Evolutionary conservation across 2,329 filamentous ascomycete genomes (phyloP).

Genomic region (Colletotrichum sp.): DNA sequence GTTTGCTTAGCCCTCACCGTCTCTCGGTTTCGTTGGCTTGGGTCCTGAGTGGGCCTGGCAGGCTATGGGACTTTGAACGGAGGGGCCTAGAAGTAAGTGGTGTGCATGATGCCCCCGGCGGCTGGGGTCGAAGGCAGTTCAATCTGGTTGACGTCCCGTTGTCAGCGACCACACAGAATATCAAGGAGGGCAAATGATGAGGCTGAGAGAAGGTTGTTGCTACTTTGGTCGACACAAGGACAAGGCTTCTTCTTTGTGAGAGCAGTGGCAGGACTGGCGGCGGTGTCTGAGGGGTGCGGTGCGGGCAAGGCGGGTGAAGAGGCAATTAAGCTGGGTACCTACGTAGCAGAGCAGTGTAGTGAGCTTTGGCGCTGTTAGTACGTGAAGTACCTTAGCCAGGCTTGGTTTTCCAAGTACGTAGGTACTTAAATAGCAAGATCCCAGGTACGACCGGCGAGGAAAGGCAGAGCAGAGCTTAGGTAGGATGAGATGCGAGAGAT

Average conservation of each 20-base stretch:
- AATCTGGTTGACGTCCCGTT: not conserved
- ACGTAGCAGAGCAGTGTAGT: not conserved
- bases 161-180: not conserved
- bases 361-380: not conserved
- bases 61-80: conserved; percentile 3
- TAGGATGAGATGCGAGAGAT: not conserved
- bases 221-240: not conserved
- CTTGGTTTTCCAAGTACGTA: not conserved
- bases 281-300: not conserved
- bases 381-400: not conserved
- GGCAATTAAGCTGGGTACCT: not conserved
- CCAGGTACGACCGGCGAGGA: not conserved
- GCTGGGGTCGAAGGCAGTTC: not conserved
- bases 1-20: not conserved
- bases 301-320: not conserved
- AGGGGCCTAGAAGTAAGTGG: conserved; percentile 1
- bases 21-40: not conserved
- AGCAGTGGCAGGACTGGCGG: not conserved
- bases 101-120: conserved; percentile 7
- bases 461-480: not conserved
- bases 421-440: not conserved
- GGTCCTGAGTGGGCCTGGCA: not conserved
- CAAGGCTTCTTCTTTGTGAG: not conserved
- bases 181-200: not conserved
- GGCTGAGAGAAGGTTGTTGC: not conserved